phyloP scores from a whole-genome alignment of 2,329 filamentous ascomycete species.

The Epichloe gansuensis region DNA sequence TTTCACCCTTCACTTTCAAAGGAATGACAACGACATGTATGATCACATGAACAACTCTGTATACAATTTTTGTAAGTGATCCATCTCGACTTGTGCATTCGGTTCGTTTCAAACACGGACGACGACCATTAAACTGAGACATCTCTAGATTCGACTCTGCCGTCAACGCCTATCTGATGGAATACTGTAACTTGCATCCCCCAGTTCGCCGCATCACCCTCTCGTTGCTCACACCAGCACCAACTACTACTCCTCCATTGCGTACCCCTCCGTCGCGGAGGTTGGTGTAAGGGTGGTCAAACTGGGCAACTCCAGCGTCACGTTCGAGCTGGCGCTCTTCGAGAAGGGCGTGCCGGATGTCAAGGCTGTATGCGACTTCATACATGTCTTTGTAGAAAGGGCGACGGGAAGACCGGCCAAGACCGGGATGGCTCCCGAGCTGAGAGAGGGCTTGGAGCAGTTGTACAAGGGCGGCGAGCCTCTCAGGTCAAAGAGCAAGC shows the following conservation, averaged over 20 bases:
- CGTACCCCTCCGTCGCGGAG: slow-evolving; percentile 73
- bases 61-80: slow-evolving; percentile 60
- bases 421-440: slow-evolving; percentile 47
- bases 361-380: slow-evolving; percentile 73
- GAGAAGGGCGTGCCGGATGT: slow-evolving; percentile 60
- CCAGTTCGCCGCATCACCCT: slow-evolving; percentile 59
- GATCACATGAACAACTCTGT: slow-evolving; percentile 85
- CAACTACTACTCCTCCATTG: slow-evolving; percentile 72
- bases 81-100: neutral
- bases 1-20: slow-evolving; percentile 20
- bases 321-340: slow-evolving; percentile 83
- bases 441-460: slow-evolving; percentile 43
- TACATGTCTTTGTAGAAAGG: slow-evolving; percentile 81
- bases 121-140: neutral
- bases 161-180: slow-evolving; percentile 78
- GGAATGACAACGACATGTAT: slow-evolving; percentile 93
- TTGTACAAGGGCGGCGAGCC: neutral
- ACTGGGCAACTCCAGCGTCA: slow-evolving; percentile 75
- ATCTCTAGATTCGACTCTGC: slow-evolving; percentile 65
- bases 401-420: slow-evolving; percentile 54
- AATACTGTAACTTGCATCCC: slow-evolving; percentile 64
- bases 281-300: slow-evolving; percentile 72
- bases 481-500: neutral
- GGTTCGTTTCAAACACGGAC: no score
- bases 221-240: slow-evolving; percentile 78